These are phyloP conservation scores for Paramecium caudatum DNA, from an alignment of 73 alveolate genomes.

Conservation along the genomic window DNA sequence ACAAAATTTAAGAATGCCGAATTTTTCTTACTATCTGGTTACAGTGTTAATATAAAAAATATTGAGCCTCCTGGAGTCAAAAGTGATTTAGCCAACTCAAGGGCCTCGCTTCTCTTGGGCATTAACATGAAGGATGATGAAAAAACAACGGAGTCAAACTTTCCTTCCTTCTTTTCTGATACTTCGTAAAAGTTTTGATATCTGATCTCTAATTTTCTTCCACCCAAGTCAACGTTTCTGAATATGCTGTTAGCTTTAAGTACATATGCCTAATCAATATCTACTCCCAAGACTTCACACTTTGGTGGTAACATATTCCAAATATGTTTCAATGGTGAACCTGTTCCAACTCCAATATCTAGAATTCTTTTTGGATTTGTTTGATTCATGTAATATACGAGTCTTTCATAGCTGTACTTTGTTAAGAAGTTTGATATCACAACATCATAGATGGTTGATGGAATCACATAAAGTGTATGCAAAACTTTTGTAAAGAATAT, in stretches of 20 bases:
- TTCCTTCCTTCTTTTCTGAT: slow-evolving; percentile 70
- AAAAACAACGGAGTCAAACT: slow-evolving; percentile 68
- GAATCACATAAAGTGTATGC: background rate
- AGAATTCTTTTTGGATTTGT: slow-evolving; percentile 67
- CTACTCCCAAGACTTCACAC: slow-evolving; percentile 72
- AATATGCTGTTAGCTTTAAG: slow-evolving; percentile 59
- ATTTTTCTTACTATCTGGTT: slow-evolving; percentile 66
- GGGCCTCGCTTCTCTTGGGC: slow-evolving; percentile 74
- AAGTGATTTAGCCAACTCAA: slow-evolving; percentile 66
- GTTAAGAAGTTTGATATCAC: slow-evolving; percentile 58
- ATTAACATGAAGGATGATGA: slow-evolving; percentile 73
- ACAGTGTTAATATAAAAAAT: slow-evolving; percentile 68
- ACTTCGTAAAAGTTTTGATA: slow-evolving; percentile 67
- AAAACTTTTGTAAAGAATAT: background rate
- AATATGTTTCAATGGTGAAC: slow-evolving; percentile 62
- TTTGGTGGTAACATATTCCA: slow-evolving; percentile 65
- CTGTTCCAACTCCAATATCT: slow-evolving; percentile 77
- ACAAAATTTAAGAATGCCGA: slow-evolving; percentile 22
- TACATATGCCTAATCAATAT: slow-evolving; percentile 70
- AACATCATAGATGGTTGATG: slow-evolving; percentile 48
- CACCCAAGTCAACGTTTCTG: slow-evolving; percentile 33
- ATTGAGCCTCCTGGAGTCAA: slow-evolving; percentile 47
- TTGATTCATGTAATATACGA: background rate
- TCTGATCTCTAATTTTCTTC: slow-evolving; percentile 72
- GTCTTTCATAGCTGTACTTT: slow-evolving; percentile 55